phyloP scores from a whole-genome alignment of 139 green algal species.

The Ettlia oleoabundans region DNA sequence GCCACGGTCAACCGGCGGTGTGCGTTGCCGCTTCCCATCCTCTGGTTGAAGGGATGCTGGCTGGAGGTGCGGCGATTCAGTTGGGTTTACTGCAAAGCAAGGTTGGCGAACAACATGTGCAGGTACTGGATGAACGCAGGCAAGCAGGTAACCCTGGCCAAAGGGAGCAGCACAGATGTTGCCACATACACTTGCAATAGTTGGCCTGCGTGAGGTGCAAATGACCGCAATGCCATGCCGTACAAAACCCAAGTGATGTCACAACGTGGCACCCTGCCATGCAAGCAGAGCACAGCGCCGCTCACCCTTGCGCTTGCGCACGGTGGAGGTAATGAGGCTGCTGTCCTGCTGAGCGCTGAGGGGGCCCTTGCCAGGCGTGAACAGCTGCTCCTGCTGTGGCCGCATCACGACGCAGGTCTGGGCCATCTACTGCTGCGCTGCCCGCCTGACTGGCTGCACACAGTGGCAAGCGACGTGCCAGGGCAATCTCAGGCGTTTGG shows the following conservation, averaged over 20 bases:
- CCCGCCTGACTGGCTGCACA: neutral
- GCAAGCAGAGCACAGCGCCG: neutral
- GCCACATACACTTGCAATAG: too few species aligned
- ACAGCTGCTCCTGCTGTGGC: slow-evolving; percentile 1
- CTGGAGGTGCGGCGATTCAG: neutral
- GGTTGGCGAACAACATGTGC: too few species aligned
- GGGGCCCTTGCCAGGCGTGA: slow-evolving; percentile 10
- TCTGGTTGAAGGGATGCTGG: neutral
- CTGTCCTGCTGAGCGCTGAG: slow-evolving; percentile 3
- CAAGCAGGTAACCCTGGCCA: too few species aligned
- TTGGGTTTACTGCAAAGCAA: slow-evolving; percentile 1
- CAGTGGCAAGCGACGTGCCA: neutral
- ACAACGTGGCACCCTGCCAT: neutral
- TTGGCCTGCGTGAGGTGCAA: too few species aligned
- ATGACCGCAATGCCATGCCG: too few species aligned
- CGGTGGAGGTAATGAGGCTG: slow-evolving; percentile 42
- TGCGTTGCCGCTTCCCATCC: slow-evolving; percentile 20
- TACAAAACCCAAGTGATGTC: too few species aligned
- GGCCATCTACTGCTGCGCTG: slow-evolving; percentile 8
- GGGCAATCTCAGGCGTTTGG: too few species aligned
- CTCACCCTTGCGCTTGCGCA: slow-evolving; percentile 42
- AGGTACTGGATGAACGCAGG: too few species aligned
- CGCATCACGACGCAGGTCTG: slow-evolving; percentile 16
- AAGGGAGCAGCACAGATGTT: too few species aligned
- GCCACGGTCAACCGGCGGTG: neutral